Evolutionary conservation across 805 yeast genomes (phyloP), one percentile per base, ranked within the genome.

Genomic region (Wickerhamiella dianesei): DNA sequence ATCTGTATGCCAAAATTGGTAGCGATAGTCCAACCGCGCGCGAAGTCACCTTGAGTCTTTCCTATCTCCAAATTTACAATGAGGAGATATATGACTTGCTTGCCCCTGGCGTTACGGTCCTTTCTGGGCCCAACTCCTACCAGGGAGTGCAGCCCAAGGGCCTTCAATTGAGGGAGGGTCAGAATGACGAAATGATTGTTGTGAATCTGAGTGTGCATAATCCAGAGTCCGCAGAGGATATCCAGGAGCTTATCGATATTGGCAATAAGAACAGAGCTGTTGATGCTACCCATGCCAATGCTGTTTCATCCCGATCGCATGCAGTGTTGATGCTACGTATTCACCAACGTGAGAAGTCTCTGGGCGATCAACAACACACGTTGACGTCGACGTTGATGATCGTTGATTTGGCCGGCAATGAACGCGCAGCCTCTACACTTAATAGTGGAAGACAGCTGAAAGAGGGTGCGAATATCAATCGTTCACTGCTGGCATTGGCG

Each of bases 391-490:
- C 80, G 0, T 66, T 88, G 25, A 81, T 92, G 0, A 81, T 89
- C 21, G 88, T 89, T 43, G 97, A 89, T 62, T 65, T 89, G 41
- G 97, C 97, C 0, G 97, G 97, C 3, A 82, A 94, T 63, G 97
- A 89, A 65, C 69, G 97, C 39, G 97, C 97, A 0, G 79, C 92
- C 0, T 82, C 92, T 0, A 87, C 97, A 0, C 77, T 75, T 53
- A 89, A 89, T 61, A 64, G 86, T 41, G 97, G 97, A 0, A 75
- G 72, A 25, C 66, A 95, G 43, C 69, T 89, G 13, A 75, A 76
- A 47, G 97, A 89, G 62, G 96, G 97, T 21, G 97, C 96, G 13
- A 85, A 85, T 61, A 89, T 89, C 59, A 89, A 89, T 66, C 77
- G 79, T 60, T 86, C 96, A 0, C 67, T 89, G 41, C 64, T 89